phyloP scores from a whole-genome alignment of 2,329 filamentous ascomycete genomes.

The Aureobasidium sp. region DNA sequence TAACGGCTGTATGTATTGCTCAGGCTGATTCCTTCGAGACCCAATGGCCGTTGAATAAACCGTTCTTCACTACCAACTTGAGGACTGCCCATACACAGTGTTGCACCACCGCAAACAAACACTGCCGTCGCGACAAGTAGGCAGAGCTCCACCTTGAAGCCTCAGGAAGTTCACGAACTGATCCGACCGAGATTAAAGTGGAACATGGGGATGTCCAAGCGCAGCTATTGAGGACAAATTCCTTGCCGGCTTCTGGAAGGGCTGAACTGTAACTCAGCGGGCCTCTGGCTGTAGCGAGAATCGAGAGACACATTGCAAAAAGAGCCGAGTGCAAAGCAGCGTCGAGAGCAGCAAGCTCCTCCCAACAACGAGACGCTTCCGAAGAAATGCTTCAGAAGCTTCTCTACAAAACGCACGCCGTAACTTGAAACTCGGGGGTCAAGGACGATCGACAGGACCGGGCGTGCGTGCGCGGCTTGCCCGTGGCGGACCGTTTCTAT shows the following conservation, averaged over 20 bases:
- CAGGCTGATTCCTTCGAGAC: neutral
- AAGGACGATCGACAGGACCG: conserved; percentile 9
- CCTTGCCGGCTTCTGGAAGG: conserved; percentile 8
- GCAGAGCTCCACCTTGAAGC: conserved; percentile 9
- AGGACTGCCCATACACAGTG: neutral
- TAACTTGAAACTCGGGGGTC: conserved; percentile 15
- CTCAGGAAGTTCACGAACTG: conserved; percentile 13
- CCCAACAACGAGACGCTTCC: neutral
- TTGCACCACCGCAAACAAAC: conserved; percentile 6
- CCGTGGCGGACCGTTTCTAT: conserved; percentile 13
- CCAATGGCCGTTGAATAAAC: neutral
- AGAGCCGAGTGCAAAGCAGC: neutral
- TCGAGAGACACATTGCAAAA: neutral
- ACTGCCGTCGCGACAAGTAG: neutral
- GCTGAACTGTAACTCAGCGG: conserved; percentile 1
- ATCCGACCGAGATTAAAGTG: conserved; percentile 14
- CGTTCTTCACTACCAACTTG: neutral
- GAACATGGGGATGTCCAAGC: conserved; percentile 15
- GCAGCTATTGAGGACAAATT: neutral
- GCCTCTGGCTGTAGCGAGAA: neutral
- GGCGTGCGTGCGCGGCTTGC: conserved; percentile 7
- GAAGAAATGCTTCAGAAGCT: neutral
- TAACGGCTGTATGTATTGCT: conserved; percentile 7
- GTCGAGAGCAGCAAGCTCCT: neutral
- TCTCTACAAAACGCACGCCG: neutral